Evolutionary conservation across 164 flowering plant species (phyloP), one percentile per base, ranked within the genome.

Genomic region (Akebia trifoliata): DNA sequence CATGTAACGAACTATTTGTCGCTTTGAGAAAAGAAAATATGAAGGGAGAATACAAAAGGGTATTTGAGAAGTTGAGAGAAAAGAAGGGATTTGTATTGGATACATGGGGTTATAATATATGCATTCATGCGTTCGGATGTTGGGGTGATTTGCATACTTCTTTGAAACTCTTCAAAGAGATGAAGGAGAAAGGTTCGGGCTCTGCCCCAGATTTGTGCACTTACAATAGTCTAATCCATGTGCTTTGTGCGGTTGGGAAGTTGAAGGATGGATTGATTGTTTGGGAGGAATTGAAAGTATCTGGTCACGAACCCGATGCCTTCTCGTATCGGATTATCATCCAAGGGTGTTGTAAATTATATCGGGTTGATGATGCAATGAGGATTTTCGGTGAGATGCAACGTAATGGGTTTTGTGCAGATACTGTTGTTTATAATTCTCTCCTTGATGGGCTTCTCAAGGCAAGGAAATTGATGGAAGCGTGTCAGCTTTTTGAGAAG

Each of bases 101-200:
- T 68, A 71, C 64, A 0, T 75, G 83, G 82, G 85, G 92, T 43
- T 94, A 86, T 56, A 90, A 94, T 56, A 81, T 87, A 20, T 87
- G 97, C 46, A 94, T 94, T 63, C 83, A 94, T 71, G 84, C 86
- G 2, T 87, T 94, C 68, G 99, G 99, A 25, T 74, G 81, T 60
- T 94, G 95, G 96, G 97, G 95, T 45, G 89, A 94, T 63, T 54
- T 87, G 67, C 65, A 30, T 24, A 59, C 78, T 61, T 64, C 89
- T 26, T 50, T 90, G 57, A 62, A 61, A 32, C 78, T 94, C 4
- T 94, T 83, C 55, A 81, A 75, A 62, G 93, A 86, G 80, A 86
- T 94, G 96, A 90, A 86, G 76, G 79, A 74, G 17, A 74, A 69
- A 67, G 62, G 73, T 46, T 50, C 24, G 15, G 36, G 38, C 4